Evolutionary conservation across 2,329 filamentous ascomycete species (phyloP).

Genomic region (Colletotrichum musae): DNA sequence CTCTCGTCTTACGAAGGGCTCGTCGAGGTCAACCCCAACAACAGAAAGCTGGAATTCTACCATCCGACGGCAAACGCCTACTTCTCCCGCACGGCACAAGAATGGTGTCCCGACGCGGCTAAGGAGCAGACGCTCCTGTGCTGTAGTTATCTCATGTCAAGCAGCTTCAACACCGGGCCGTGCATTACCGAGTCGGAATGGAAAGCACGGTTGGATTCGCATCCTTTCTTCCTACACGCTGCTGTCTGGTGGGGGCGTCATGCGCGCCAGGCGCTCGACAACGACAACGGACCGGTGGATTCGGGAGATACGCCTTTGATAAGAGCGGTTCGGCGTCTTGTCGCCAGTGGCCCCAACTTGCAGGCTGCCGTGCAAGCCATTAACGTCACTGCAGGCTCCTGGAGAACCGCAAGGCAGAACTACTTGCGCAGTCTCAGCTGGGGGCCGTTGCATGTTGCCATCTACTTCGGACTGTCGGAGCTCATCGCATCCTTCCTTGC

Average conservation of each 20-base stretch:
- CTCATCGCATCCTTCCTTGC: not conserved
- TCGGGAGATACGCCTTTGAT: not conserved
- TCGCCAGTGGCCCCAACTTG: not conserved
- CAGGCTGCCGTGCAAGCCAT: not conserved
- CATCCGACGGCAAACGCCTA: not conserved
- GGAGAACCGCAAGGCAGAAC: not conserved
- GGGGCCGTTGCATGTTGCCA: not conserved
- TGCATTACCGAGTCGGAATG: not conserved
- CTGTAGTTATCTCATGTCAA: not conserved
- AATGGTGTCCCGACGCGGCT: not conserved
- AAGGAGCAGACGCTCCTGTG: not conserved
- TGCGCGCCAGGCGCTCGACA: not conserved
- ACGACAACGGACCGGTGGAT: not conserved
- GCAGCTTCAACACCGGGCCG: not conserved
- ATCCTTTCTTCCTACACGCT: not conserved
- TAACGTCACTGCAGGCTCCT: not conserved
- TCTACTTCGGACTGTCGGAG: not conserved
- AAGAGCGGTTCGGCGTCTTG: not conserved
- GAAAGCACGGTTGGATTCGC: not conserved
- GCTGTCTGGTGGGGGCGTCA: not conserved
- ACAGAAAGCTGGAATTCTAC: not conserved
- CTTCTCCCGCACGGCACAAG: not conserved
- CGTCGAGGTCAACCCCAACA: not conserved
- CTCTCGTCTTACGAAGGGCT: not conserved
- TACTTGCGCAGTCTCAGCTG: not conserved